Conservation (phyloP, 208 protist species). For the Acanthamoeba castellanii region DNA sequence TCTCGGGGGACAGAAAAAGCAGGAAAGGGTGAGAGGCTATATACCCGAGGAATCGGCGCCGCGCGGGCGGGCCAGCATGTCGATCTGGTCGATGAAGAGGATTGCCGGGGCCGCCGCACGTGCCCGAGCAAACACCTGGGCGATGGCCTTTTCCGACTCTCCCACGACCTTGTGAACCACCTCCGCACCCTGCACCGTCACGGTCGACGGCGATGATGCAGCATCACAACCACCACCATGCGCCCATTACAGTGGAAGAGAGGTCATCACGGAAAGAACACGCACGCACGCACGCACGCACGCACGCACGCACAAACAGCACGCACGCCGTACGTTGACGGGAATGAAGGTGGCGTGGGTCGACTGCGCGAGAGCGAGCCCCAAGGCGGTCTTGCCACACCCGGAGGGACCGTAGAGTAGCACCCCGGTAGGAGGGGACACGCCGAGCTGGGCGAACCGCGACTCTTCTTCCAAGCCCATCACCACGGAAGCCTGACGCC, state of each 20-base stretch:
- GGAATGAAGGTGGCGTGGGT: slow-evolving; percentile 77
- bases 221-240: not conserved
- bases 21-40: not conserved
- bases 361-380: slow-evolving; percentile 76
- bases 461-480: not conserved
- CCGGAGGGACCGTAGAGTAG: slow-evolving; percentile 97
- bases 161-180: slow-evolving; percentile 95
- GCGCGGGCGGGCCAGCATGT: slow-evolving; percentile 90
- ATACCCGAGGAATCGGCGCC: not conserved
- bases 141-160: slow-evolving; percentile 91
- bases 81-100: slow-evolving; percentile 96
- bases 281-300: not conserved
- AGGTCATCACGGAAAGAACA: no score
- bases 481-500: not conserved
- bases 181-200: slow-evolving; percentile 65
- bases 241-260: no score
- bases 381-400: slow-evolving; percentile 93
- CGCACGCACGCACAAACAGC: not conserved
- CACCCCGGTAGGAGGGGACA: slow-evolving; percentile 91
- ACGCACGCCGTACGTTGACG: slow-evolving; percentile 69
- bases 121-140: slow-evolving; percentile 89
- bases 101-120: slow-evolving; percentile 92
- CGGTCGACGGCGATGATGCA: not conserved
- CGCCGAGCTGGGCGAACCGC: slow-evolving; percentile 47
- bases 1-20: not conserved